Evolutionary conservation across 345 rosid species (phyloP).

Genomic region (Eucalyptus tenuipes): DNA sequence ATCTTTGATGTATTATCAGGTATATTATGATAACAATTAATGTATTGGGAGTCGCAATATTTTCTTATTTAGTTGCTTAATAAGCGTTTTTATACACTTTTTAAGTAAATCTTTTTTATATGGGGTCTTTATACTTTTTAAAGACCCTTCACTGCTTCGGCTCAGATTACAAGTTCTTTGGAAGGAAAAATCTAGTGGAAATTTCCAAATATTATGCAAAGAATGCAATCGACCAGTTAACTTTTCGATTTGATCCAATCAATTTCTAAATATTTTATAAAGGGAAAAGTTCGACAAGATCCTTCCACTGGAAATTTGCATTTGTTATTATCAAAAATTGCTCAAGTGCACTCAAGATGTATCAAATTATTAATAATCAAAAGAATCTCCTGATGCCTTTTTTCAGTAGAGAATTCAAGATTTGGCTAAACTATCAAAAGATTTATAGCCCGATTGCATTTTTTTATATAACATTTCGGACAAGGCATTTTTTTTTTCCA

Average conservation of each 20-base stretch:
- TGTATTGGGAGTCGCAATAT: background rate
- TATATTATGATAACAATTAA: background rate
- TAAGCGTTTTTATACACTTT: background rate
- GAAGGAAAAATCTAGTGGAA: background rate
- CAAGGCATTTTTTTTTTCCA: too few species aligned
- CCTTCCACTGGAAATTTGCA: background rate
- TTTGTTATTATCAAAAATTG: background rate
- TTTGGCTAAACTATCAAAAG: fast-evolving
- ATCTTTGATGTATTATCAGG: fast-evolving
- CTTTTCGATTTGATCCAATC: background rate
- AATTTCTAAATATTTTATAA: background rate
- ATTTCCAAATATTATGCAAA: background rate
- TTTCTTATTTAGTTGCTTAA: background rate
- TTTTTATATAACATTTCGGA: fast-evolving
- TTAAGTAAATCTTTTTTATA: background rate
- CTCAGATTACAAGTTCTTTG: fast-evolving
- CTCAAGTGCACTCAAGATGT: fast-evolving
- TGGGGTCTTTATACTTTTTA: background rate
- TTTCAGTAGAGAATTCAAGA: too few species aligned
- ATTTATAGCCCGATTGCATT: fast-evolving
- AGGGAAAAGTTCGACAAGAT: background rate
- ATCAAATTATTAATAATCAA: too few species aligned
- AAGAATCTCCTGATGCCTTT: too few species aligned
- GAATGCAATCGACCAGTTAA: fast-evolving
- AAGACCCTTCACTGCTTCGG: background rate